phyloP scores from a whole-genome alignment of 1,139 yeast species.

The Scheffersomyces titani region DNA sequence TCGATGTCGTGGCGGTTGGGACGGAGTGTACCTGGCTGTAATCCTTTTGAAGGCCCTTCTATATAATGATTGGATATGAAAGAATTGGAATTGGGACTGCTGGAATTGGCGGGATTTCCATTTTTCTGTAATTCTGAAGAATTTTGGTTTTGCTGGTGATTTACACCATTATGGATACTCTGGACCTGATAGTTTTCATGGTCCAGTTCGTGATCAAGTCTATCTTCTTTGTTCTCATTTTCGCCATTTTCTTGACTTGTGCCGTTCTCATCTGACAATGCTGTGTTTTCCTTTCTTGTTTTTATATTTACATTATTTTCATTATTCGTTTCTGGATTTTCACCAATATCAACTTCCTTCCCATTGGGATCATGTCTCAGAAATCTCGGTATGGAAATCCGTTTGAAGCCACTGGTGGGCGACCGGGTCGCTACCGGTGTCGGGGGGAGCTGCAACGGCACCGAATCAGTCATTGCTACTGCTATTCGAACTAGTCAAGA shows the following conservation, averaged over 20 bases:
- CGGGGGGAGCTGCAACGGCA: background rate
- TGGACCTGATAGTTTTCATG: background rate
- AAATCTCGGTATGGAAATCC: background rate
- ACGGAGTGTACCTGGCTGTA: background rate
- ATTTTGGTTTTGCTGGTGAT: background rate
- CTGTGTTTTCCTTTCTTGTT: background rate
- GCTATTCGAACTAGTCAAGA: background rate
- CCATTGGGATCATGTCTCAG: background rate
- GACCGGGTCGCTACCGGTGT: background rate
- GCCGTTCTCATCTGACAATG: background rate
- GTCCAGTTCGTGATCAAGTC: background rate
- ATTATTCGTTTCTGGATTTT: background rate
- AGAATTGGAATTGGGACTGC: background rate
- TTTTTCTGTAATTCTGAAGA: background rate
- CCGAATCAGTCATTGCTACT: background rate
- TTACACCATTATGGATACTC: background rate
- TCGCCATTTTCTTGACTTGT: too few species aligned
- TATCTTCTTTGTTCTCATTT: background rate
- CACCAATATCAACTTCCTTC: background rate
- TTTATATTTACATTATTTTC: background rate
- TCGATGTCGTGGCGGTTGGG: background rate
- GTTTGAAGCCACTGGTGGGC: background rate
- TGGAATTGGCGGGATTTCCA: background rate
- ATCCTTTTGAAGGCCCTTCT: background rate
- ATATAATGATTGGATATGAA: background rate